Percentiles rank a stretch among this genome's conserved stretches.
Conservation (phyloP, 2,329 filamentous ascomycete genomes). For the Parascedosporium putredinis region DNA sequence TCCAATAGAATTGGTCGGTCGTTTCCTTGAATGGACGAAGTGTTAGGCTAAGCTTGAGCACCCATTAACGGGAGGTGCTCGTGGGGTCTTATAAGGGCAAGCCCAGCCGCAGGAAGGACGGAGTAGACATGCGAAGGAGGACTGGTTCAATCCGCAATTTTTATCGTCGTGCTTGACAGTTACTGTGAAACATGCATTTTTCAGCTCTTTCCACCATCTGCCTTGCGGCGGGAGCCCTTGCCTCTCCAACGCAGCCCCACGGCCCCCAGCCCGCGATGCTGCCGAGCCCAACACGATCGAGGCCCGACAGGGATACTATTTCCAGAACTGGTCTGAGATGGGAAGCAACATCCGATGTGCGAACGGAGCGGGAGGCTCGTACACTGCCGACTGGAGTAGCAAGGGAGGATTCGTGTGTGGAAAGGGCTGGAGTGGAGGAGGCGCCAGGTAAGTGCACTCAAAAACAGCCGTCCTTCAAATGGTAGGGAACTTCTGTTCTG, state of each 20-base stretch:
- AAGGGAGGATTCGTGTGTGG: conserved; percentile 45
- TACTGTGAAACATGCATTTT: background rate
- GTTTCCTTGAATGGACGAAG: background rate
- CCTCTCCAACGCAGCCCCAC: background rate
- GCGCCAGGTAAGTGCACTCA: conserved; percentile 28
- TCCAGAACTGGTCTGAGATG: conserved; percentile 37
- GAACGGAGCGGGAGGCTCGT: conserved; percentile 31
- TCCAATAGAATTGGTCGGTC: too few relatives aligned
- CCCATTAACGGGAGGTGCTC: background rate
- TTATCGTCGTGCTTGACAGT: background rate
- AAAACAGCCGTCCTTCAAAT: too few relatives aligned
- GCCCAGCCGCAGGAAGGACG: too few relatives aligned
- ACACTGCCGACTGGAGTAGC: conserved; percentile 33
- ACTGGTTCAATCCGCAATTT: too few relatives aligned
- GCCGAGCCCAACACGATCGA: background rate
- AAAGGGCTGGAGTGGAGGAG: conserved; percentile 47
- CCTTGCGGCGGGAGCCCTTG: background rate
- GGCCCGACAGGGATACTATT: conserved; percentile 32
- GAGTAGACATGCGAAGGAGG: too few relatives aligned
- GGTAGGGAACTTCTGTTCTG: too few relatives aligned
- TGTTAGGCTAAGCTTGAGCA: background rate
- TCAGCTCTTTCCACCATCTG: background rate
- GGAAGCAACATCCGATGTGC: conserved; percentile 31
- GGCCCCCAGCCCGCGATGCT: background rate
- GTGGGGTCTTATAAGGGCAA: too few relatives aligned